Evolutionary conservation across 1,284 basidiomycete genomes (phyloP).

Genomic region (Polyporus tsugae): DNA sequence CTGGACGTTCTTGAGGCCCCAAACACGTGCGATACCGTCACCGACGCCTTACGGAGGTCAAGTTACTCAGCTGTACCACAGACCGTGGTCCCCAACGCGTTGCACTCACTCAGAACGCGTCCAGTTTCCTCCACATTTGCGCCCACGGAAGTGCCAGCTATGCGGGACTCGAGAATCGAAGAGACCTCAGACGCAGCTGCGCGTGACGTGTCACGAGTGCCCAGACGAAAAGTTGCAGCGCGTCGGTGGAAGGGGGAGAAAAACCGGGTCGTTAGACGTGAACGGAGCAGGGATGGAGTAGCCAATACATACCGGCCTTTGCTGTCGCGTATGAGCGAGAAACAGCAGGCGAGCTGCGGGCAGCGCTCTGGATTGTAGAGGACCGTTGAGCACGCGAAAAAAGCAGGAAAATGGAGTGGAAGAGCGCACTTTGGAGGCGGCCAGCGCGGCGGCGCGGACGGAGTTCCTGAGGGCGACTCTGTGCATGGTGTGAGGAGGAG

Average conservation of each 20-base stretch:
- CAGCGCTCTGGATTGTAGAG: conserved; percentile 53
- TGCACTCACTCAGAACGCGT: conserved; percentile 90
- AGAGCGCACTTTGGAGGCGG: conserved; percentile 65
- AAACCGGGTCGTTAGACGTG: conserved; percentile 38
- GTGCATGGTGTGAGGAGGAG: conserved; percentile 72
- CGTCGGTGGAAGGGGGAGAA: conserved; percentile 28
- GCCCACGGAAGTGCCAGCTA: conserved; percentile 90
- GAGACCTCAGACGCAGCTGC: conserved; percentile 98
- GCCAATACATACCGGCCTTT: conserved; percentile 84
- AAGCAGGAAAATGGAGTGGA: conserved; percentile 30
- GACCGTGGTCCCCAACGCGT: neutral
- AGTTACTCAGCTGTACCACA: conserved; percentile 21
- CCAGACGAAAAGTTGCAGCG: conserved; percentile 25
- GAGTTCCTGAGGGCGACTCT: conserved; percentile 88
- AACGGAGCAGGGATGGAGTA: conserved; percentile 14
- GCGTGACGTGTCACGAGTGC: conserved; percentile 54
- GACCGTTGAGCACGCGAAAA: conserved; percentile 34
- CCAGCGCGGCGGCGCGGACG: conserved; percentile 76
- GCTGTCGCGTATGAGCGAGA: conserved; percentile 95
- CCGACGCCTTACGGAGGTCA: conserved; percentile 79
- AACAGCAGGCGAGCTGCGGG: conserved; percentile 56
- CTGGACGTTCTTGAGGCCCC: conserved; percentile 93
- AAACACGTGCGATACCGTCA: conserved; percentile 99
- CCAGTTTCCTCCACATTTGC: conserved; percentile 99
- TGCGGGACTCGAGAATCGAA: conserved; percentile 98